Evolutionary conservation across 176 grass and related monocot genomes (phyloP).

Genomic region (Pontederia crassipes): DNA sequence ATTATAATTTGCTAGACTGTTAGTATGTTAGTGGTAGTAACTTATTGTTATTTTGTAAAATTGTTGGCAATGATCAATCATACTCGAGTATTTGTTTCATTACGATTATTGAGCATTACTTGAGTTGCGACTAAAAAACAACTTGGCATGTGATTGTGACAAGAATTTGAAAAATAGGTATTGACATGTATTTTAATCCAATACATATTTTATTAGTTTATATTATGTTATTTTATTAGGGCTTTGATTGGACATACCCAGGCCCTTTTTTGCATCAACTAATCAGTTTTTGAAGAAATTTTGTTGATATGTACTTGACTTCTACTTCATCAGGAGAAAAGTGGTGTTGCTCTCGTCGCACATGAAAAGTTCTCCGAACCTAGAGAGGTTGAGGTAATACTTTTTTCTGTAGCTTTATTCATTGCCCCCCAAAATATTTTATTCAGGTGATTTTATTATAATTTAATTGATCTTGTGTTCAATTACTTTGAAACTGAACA

Average conservation of each 20-base stretch:
- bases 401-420: slow-evolving; percentile 4
- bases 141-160: no score
- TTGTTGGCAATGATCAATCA: no score
- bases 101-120: no score
- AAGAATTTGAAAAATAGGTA: no score
- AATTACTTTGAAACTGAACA: slow-evolving; percentile 16
- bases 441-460: not conserved
- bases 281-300: not conserved
- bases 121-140: no score
- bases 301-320: not conserved
- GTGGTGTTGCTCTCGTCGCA: slow-evolving; percentile 55
- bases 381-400: slow-evolving; percentile 67
- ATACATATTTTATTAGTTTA: no score
- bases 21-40: no score
- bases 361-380: slow-evolving; percentile 61
- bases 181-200: no score
- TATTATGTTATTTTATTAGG: no score
- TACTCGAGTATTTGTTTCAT: no score
- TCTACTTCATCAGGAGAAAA: slow-evolving; percentile 53
- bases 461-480: slow-evolving; percentile 1
- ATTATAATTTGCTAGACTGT: no score
- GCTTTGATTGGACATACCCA: not conserved
- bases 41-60: no score
- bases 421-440: not conserved
- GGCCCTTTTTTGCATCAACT: not conserved